Evolutionary conservation across 2,329 filamentous ascomycete genomes (phyloP).

Genomic region (Hymenoscyphus salicellus): DNA sequence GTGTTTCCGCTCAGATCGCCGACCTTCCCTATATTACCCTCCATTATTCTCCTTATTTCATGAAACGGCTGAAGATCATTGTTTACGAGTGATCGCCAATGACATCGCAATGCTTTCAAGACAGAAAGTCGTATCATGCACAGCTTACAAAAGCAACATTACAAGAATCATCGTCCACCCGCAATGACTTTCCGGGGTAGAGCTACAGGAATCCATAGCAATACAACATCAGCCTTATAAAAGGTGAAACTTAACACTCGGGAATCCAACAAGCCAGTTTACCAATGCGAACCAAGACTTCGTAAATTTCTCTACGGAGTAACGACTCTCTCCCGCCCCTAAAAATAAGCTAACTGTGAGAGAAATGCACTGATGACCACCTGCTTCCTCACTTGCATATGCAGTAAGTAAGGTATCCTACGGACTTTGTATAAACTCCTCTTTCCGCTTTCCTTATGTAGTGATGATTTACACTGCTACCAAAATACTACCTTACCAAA

Average conservation of each 20-base stretch:
- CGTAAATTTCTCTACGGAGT: background rate
- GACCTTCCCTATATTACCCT: background rate
- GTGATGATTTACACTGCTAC: too few species aligned
- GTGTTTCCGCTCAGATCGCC: background rate
- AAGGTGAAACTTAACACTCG: too few species aligned
- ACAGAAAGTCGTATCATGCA: background rate
- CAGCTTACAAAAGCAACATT: too few species aligned
- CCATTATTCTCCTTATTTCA: background rate
- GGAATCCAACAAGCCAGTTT: too few species aligned
- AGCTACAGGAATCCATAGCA: too few species aligned
- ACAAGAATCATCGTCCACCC: background rate
- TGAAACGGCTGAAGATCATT: background rate
- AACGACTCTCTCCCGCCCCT: background rate
- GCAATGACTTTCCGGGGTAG: too few species aligned
- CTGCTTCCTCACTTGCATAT: background rate
- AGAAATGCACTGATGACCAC: background rate
- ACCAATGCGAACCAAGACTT: background rate
- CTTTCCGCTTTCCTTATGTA: background rate
- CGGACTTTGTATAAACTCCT: background rate
- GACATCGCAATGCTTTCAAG: background rate
- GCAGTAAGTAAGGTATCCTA: background rate
- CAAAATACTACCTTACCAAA: too few species aligned
- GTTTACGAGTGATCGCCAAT: background rate
- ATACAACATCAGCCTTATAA: too few species aligned
- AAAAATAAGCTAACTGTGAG: background rate